Evolutionary conservation across 2,329 filamentous ascomycete genomes (phyloP).

Genomic region (Laburnicola sp.): DNA sequence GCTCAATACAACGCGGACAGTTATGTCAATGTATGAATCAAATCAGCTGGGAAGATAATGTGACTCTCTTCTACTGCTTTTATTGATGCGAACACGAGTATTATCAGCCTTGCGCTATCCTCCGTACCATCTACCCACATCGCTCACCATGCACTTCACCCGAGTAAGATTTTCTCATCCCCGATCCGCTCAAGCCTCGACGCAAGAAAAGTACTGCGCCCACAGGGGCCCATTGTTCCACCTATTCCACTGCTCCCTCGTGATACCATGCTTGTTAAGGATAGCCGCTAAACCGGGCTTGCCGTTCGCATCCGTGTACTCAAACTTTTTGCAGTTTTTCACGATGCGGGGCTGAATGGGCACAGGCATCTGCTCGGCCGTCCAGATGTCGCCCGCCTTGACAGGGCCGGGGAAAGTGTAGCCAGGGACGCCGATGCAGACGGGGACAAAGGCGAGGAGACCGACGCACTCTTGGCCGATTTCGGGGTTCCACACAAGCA

Average conservation of each 20-base stretch:
- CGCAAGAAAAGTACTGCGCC: constrained; percentile 24
- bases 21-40: too few relatives aligned
- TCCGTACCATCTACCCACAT: too few relatives aligned
- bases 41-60: too few relatives aligned
- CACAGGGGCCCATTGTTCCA: constrained; percentile 26
- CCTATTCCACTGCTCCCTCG: constrained; percentile 22
- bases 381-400: constrained; percentile 13
- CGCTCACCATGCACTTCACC: too few relatives aligned
- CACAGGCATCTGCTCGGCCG: constrained; percentile 20
- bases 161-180: not conserved
- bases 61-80: too few relatives aligned
- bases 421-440: constrained; percentile 29
- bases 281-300: constrained; percentile 14
- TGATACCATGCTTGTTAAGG: constrained; percentile 14
- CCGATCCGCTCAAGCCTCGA: constrained; percentile 8
- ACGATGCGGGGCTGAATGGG: constrained; percentile 33
- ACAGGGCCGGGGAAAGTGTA: constrained; percentile 21
- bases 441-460: constrained; percentile 36
- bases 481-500: constrained; percentile 38
- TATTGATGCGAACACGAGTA: too few relatives aligned
- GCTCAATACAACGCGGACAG: too few relatives aligned
- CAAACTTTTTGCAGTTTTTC: constrained; percentile 27
- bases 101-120: too few relatives aligned
- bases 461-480: constrained; percentile 28
- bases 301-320: constrained; percentile 18